Evolutionary conservation across 352 stramenopile species (phyloP).

Genomic region (Sclerospora graminicola): DNA sequence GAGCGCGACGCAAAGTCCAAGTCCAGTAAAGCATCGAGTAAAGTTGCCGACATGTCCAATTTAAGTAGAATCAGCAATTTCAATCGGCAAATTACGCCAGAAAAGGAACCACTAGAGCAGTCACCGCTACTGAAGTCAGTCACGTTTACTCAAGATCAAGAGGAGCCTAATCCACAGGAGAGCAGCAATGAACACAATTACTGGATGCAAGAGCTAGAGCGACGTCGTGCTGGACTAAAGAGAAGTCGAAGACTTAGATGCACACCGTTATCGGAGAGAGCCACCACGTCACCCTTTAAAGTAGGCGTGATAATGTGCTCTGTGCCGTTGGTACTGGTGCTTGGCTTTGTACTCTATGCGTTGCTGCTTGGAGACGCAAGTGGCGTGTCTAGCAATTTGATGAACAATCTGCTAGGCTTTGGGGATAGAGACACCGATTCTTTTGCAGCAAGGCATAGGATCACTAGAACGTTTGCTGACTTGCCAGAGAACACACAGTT

Average conservation of each 20-base stretch:
- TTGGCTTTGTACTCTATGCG: slow-evolving; percentile 49
- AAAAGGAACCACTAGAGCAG: slow-evolving; percentile 23
- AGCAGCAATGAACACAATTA: slow-evolving; percentile 46
- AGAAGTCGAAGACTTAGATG: slow-evolving; percentile 27
- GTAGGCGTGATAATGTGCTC: slow-evolving; percentile 61
- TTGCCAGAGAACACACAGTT: slow-evolving; percentile 4
- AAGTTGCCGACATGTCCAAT: slow-evolving; percentile 1
- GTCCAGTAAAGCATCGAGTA: neutral
- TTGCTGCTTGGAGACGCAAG: slow-evolving; percentile 27
- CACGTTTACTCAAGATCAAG: slow-evolving; percentile 12
- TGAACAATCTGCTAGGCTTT: slow-evolving; percentile 12
- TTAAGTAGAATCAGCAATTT: slow-evolving; percentile 18
- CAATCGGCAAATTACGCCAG: neutral
- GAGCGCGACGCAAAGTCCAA: slow-evolving; percentile 4
- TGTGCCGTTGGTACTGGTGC: slow-evolving; percentile 45
- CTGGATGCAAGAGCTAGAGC: slow-evolving; percentile 66
- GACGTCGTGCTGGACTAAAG: slow-evolving; percentile 25
- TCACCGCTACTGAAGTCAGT: slow-evolving; percentile 20
- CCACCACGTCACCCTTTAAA: slow-evolving; percentile 39
- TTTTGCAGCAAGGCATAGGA: slow-evolving; percentile 8
- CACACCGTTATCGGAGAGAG: slow-evolving; percentile 25
- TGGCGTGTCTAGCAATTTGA: slow-evolving; percentile 5
- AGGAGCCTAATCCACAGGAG: slow-evolving; percentile 30
- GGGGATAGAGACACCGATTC: neutral
- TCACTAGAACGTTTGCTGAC: slow-evolving; percentile 8